These are phyloP conservation scores for Coniella vitis DNA, from an alignment of 2,329 filamentous ascomycete species.

Conservation along the genomic window DNA sequence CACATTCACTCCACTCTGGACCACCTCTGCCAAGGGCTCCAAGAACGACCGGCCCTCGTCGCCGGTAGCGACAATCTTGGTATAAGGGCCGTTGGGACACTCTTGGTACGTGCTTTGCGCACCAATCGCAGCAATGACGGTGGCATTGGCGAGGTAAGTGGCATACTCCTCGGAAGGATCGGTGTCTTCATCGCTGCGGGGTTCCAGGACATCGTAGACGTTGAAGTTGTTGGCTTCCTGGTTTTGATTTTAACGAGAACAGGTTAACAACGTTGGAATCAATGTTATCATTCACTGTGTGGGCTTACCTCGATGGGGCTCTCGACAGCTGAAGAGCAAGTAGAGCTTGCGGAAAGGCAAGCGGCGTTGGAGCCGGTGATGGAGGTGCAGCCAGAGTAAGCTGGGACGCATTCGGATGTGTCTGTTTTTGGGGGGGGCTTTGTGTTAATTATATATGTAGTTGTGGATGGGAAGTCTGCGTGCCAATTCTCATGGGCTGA, in stretches of 20 bases:
- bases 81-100: slow-evolving; percentile 30
- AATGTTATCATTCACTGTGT: not conserved
- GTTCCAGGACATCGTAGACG: slow-evolving; percentile 36
- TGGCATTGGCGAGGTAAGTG: slow-evolving; percentile 29
- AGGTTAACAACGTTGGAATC: not conserved
- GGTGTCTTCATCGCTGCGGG: slow-evolving; percentile 25
- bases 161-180: slow-evolving; percentile 35
- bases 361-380: slow-evolving; percentile 24
- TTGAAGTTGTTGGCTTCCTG: slow-evolving; percentile 28
- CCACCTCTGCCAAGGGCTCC: slow-evolving; percentile 34
- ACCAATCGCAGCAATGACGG: slow-evolving; percentile 37
- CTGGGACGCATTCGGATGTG: slow-evolving; percentile 17
- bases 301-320: slow-evolving; percentile 15
- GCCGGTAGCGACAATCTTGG: slow-evolving; percentile 33
- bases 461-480: too few species aligned
- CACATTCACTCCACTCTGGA: slow-evolving; percentile 40
- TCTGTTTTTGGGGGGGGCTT: too few species aligned
- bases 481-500: too few species aligned
- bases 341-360: slow-evolving; percentile 22
- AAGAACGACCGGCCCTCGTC: slow-evolving; percentile 39
- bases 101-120: slow-evolving; percentile 34
- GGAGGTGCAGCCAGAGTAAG: slow-evolving; percentile 16
- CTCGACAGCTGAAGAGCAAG: slow-evolving; percentile 24
- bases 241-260: too few species aligned
- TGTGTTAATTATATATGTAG: too few species aligned